A percentile compares a stretch with the other conserved stretches of the same genome.
phyloP scores from a whole-genome alignment of 306 rosid species.

The Gynostemma pentaphyllum region DNA sequence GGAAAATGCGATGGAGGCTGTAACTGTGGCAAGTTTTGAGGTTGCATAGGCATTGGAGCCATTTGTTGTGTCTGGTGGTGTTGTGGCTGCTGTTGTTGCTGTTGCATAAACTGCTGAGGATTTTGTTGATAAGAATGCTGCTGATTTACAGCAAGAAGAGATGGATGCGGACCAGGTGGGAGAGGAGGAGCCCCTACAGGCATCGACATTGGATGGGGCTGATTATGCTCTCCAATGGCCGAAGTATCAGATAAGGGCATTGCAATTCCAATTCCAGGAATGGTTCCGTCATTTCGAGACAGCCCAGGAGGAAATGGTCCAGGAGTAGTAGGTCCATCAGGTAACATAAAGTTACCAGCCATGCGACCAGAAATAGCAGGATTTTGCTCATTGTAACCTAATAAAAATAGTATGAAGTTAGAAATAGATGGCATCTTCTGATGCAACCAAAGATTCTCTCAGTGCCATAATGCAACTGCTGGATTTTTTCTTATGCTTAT shows the following conservation, averaged over 20 bases:
- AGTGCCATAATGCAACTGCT: background rate
- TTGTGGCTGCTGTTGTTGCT: conserved; percentile 33
- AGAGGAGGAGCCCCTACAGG: conserved; percentile 88
- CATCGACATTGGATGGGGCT: conserved; percentile 59
- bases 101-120: conserved; percentile 82
- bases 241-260: conserved; percentile 76
- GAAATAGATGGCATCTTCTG: background rate
- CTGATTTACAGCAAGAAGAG: conserved; percentile 78
- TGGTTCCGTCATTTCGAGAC: conserved; percentile 85
- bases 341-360: conserved; percentile 49
- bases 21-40: conserved; percentile 67
- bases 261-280: conserved; percentile 95
- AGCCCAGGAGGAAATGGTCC: conserved; percentile 83
- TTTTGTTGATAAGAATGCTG: conserved; percentile 77
- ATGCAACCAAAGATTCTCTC: background rate
- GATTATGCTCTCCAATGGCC: conserved; percentile 70
- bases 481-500: no score
- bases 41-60: conserved; percentile 62
- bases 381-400: conserved; percentile 87
- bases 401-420: conserved; percentile 5
- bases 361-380: conserved; percentile 49
- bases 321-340: conserved; percentile 85
- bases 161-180: conserved; percentile 98
- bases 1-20: conserved; percentile 94
- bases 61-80: conserved; percentile 39